These are phyloP conservation scores for Neurospora sp. DNA, from an alignment of 495 filamentous ascomycete genomes.

Conservation along the genomic window DNA sequence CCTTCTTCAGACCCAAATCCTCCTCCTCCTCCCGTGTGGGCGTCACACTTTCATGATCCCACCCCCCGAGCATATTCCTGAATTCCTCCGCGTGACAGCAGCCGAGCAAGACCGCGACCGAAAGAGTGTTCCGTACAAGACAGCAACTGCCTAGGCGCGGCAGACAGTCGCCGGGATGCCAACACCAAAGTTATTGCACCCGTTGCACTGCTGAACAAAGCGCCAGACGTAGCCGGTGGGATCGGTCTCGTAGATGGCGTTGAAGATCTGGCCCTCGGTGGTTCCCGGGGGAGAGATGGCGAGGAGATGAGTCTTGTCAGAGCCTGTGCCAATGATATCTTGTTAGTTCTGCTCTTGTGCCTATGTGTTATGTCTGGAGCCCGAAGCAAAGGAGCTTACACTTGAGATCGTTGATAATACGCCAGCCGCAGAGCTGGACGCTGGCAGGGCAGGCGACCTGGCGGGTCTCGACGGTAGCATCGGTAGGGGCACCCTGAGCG, in stretches of 20 bases:
- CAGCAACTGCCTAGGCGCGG: not conserved
- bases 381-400: not conserved
- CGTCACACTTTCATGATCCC: no score
- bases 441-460: not conserved
- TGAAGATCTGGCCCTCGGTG: not conserved
- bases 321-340: not conserved
- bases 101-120: not conserved
- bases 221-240: constrained; percentile 1
- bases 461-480: not conserved
- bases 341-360: not conserved
- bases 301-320: not conserved
- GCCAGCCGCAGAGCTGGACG: constrained; percentile 1
- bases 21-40: not conserved
- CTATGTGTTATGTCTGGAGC: not conserved
- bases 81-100: not conserved
- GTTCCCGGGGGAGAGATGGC: not conserved
- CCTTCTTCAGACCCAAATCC: not conserved
- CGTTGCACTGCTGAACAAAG: not conserved
- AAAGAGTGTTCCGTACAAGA: not conserved
- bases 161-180: not conserved
- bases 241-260: constrained; percentile 6
- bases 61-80: no score
- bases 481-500: not conserved
- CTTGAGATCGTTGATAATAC: not conserved
- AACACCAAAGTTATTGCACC: not conserved